Evolutionary conservation across 352 stramenopile species (phyloP).

Genomic region (Pilasporangium apinafurcum): DNA sequence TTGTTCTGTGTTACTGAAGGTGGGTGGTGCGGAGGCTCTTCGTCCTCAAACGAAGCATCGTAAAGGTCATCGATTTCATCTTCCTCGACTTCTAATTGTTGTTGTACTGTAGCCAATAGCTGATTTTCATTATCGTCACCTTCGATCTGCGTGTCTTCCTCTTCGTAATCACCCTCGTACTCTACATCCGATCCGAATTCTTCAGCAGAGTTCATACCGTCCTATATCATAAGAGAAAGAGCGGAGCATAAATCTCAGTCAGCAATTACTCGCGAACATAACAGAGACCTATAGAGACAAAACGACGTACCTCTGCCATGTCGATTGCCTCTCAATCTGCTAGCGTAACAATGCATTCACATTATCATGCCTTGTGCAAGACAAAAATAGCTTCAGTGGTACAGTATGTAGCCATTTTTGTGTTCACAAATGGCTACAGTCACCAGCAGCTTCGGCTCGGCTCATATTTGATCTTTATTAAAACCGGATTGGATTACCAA

Average conservation of each 20-base stretch:
- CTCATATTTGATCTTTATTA: no score
- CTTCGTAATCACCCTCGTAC: slow-evolving; percentile 15
- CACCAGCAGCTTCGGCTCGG: no score
- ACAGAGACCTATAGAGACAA: neutral
- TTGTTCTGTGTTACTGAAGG: no score
- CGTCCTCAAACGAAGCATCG: no score
- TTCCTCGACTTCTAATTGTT: no score
- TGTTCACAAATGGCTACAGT: no score
- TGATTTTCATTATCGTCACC: slow-evolving; percentile 1
- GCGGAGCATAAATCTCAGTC: neutral
- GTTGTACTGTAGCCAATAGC: neutral
- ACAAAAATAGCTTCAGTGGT: no score
- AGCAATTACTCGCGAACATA: neutral
- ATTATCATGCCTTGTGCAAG: no score
- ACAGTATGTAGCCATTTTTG: no score
- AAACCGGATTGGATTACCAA: no score
- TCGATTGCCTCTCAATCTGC: neutral
- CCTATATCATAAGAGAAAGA: slow-evolving; percentile 5
- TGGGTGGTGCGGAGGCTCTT: no score
- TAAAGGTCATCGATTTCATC: no score
- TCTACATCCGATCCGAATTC: slow-evolving; percentile 30
- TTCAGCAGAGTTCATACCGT: slow-evolving; percentile 37
- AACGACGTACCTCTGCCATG: slow-evolving; percentile 13
- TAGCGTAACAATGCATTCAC: neutral
- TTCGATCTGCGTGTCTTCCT: slow-evolving; percentile 13